phyloP scores from a whole-genome alignment of 2,329 filamentous ascomycete species.

The Truncatella angustata region DNA sequence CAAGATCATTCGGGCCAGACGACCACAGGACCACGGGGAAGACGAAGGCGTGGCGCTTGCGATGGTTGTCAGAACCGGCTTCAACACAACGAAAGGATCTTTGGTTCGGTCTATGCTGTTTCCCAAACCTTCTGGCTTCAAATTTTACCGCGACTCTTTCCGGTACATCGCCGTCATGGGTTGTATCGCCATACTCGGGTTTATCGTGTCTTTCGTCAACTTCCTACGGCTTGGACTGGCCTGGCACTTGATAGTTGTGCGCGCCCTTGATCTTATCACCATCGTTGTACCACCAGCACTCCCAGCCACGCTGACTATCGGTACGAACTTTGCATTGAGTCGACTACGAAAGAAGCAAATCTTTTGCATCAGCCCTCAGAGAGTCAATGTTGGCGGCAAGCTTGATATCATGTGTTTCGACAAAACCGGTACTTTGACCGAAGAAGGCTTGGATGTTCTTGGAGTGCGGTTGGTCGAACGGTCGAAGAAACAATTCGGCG shows the following conservation, averaged over 20 bases:
- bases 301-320: conserved; percentile 92
- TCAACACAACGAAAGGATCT: conserved; percentile 96
- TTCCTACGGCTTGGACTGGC: conserved; percentile 81
- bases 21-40: conserved; percentile 80
- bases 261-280: conserved; percentile 92
- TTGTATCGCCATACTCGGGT: conserved; percentile 78
- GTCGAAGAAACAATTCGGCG: conserved; percentile 64
- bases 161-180: conserved; percentile 98
- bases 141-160: conserved; percentile 97
- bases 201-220: conserved; percentile 88
- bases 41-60: conserved; percentile 90
- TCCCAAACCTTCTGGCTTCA: conserved; percentile 96
- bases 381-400: conserved; percentile 95
- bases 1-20: conserved; percentile 86
- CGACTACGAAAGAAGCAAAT: conserved; percentile 87
- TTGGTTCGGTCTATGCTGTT: conserved; percentile 97
- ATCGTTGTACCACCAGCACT: conserved; percentile 95
- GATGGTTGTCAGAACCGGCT: conserved; percentile 89
- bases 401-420: conserved; percentile 96
- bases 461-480: conserved; percentile 77
- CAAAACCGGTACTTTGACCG: conserved; percentile 97
- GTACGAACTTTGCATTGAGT: conserved; percentile 89
- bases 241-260: conserved; percentile 88
- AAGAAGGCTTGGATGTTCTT: conserved; percentile 91
- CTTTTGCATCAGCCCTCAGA: conserved; percentile 95